Conservation (phyloP, 129 eudicot species). For the Mikania micrantha region DNA sequence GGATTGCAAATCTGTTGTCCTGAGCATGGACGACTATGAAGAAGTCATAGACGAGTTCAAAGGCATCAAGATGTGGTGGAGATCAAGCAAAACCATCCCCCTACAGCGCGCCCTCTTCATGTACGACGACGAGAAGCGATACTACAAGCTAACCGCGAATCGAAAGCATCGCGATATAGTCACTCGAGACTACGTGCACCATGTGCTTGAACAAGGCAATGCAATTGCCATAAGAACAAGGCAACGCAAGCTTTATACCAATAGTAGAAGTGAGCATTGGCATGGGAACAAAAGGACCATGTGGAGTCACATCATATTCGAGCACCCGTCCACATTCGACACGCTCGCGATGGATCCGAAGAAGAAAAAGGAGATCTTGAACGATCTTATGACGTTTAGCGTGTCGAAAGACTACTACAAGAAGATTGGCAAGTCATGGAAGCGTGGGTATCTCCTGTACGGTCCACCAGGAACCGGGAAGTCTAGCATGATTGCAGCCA, state of each 20-base stretch:
- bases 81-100: conserved; percentile 11
- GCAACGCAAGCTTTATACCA: conserved; percentile 39
- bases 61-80: conserved; percentile 43
- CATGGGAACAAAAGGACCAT: not conserved
- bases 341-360: conserved; percentile 19
- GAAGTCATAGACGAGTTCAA: conserved; percentile 41
- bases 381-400: conserved; percentile 4
- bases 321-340: conserved; percentile 8
- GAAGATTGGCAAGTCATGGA: conserved; percentile 16
- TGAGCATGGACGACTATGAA: conserved; percentile 45
- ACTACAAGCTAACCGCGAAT: conserved; percentile 36
- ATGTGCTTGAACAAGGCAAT: conserved; percentile 49
- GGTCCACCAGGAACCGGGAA: conserved; percentile 18
- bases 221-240: conserved; percentile 31
- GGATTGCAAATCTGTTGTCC: conserved; percentile 28
- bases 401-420: conserved; percentile 14
- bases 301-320: conserved; percentile 1
- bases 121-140: conserved; percentile 31
- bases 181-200: conserved; percentile 21
- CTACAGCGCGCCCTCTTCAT: conserved; percentile 10
- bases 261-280: conserved; percentile 11
- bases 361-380: conserved; percentile 12
- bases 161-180: conserved; percentile 29
- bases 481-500: conserved; percentile 54
- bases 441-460: conserved; percentile 11